Evolutionary conservation across 2,329 filamentous ascomycete species (phyloP).

Genomic region (Colletotrichum scovillei): DNA sequence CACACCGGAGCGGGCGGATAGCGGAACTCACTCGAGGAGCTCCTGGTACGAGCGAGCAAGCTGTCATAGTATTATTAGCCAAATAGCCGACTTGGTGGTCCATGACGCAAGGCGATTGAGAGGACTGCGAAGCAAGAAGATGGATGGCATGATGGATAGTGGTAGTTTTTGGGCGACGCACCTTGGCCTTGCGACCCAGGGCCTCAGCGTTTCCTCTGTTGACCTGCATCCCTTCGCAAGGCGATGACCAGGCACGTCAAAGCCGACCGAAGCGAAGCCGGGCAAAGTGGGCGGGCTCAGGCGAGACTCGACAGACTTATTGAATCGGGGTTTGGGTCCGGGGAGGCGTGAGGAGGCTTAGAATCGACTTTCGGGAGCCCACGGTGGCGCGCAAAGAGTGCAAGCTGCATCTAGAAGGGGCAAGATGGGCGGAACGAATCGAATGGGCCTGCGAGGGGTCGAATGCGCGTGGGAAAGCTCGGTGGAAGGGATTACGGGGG

Average conservation of each 20-base stretch:
- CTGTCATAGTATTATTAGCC: slow-evolving; percentile 55
- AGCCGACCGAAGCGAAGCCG: slow-evolving; percentile 30
- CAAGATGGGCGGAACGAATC: neutral
- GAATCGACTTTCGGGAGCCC: slow-evolving; percentile 14
- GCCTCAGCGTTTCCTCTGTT: slow-evolving; percentile 67
- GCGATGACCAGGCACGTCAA: slow-evolving; percentile 30
- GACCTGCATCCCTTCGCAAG: slow-evolving; percentile 60
- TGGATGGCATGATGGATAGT: neutral
- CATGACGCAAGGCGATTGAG: slow-evolving; percentile 1
- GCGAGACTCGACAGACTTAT: neutral
- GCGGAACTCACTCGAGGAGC: slow-evolving; percentile 83
- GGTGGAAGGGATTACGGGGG: neutral
- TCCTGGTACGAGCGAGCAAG: slow-evolving; percentile 97
- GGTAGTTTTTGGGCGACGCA: slow-evolving; percentile 39
- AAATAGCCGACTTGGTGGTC: neutral
- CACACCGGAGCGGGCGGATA: neutral
- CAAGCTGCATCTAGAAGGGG: slow-evolving; percentile 15
- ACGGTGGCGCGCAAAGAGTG: slow-evolving; percentile 12
- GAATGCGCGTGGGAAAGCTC: neutral
- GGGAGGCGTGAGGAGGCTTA: slow-evolving; percentile 4
- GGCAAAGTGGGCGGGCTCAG: neutral
- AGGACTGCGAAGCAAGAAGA: neutral
- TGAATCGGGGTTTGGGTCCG: neutral
- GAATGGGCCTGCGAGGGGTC: neutral
- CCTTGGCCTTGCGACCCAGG: slow-evolving; percentile 73